A percentile compares a stretch with the other conserved stretches of the same genome.
These are phyloP conservation scores for Camelina sativa DNA, from an alignment of 345 rosid genomes.

Conservation along the genomic window DNA sequence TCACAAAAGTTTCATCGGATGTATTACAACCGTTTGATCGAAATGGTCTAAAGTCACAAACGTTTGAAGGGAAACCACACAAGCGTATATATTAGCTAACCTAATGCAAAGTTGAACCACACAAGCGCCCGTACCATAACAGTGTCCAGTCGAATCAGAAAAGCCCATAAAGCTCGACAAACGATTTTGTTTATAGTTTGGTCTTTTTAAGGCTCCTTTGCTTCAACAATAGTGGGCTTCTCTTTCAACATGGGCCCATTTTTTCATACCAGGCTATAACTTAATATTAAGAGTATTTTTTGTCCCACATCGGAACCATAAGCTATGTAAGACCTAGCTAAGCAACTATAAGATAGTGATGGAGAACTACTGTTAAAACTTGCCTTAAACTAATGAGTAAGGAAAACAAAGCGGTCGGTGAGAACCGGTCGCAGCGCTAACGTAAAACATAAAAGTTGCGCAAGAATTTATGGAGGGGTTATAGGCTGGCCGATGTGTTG, in stretches of 20 bases:
- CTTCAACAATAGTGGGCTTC: background rate
- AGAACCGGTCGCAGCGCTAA: constrained; percentile 68
- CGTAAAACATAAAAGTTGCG: constrained; percentile 41
- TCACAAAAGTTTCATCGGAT: background rate
- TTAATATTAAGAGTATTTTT: background rate
- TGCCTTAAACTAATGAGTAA: constrained; percentile 99
- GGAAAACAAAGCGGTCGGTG: constrained; percentile 94
- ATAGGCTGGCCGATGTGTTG: constrained; percentile 80
- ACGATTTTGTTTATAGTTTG: background rate
- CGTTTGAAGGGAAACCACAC: background rate
- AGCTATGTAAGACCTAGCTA: background rate
- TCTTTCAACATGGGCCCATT: background rate
- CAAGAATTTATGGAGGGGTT: constrained; percentile 84
- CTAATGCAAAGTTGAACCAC: background rate
- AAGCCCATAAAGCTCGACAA: background rate
- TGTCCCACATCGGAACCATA: background rate
- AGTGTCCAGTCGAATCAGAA: background rate
- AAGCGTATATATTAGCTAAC: background rate
- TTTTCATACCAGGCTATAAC: background rate
- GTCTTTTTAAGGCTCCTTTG: background rate
- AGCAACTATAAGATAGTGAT: background rate
- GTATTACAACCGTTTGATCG: too few species aligned
- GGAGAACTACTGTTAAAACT: accelerated
- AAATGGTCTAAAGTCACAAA: background rate
- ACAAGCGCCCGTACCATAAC: background rate